Conservation (phyloP, 805 yeast genomes). For the Yamadazyma laniorum region DNA sequence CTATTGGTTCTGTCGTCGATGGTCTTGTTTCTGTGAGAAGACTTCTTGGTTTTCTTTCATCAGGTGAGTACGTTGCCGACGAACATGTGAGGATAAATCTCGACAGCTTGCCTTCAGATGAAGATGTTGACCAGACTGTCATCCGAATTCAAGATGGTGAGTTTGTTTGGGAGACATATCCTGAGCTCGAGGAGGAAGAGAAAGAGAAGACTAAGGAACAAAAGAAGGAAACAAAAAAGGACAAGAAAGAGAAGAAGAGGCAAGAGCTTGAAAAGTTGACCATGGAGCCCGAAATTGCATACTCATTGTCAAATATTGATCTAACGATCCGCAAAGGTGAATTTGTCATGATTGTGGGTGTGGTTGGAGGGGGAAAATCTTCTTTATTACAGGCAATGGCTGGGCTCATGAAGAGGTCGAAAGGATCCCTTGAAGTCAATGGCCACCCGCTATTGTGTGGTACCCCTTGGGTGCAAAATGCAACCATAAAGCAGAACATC, state of each 20-base stretch:
- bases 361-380: conserved; percentile 34
- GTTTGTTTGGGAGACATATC: conserved; percentile 13
- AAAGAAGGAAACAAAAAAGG: conserved; percentile 4
- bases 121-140: conserved; percentile 9
- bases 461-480: conserved; percentile 37
- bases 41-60: conserved; percentile 50
- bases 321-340: conserved; percentile 28
- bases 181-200: conserved; percentile 15
- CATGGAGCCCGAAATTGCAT: conserved; percentile 1
- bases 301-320: conserved; percentile 26
- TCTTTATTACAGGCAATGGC: conserved; percentile 37
- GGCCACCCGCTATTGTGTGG: conserved; percentile 29
- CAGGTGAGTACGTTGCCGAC: conserved; percentile 29
- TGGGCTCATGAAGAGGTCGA: conserved; percentile 34
- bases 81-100: conserved; percentile 28
- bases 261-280: not conserved
- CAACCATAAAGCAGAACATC: conserved; percentile 31
- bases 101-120: conserved; percentile 16
- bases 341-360: conserved; percentile 34
- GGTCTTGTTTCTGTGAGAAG: conserved; percentile 60
- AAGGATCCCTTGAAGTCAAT: conserved; percentile 25
- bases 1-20: conserved; percentile 64
- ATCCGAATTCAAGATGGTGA: conserved; percentile 7
- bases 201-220: conserved; percentile 1
- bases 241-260: not conserved